Evolutionary conservation across 1,139 yeast genomes (phyloP).

Genomic region (Debaryomyces sp.): DNA sequence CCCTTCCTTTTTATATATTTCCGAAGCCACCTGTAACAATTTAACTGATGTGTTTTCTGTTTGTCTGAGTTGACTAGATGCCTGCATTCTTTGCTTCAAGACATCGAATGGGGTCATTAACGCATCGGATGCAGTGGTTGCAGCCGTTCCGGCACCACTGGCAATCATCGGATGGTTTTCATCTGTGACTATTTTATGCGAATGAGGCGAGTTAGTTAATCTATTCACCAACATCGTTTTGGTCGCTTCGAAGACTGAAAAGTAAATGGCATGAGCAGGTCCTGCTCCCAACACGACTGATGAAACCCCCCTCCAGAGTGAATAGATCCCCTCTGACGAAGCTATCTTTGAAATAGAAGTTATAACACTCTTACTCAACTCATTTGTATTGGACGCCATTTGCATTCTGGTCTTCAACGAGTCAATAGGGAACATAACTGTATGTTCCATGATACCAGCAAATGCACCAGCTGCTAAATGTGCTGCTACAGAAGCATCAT

Average conservation of each 20-base stretch:
- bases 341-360: conserved; percentile 73
- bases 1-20: conserved; percentile 76
- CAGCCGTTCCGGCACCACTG: conserved; percentile 89
- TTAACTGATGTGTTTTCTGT: conserved; percentile 21
- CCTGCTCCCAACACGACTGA: conserved; percentile 98
- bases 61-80: conserved; percentile 15
- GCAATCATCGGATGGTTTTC: conserved; percentile 82
- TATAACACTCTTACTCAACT: conserved; percentile 46
- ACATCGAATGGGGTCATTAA: conserved; percentile 98
- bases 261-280: conserved; percentile 98
- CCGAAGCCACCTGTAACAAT: conserved; percentile 40
- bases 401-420: conserved; percentile 97
- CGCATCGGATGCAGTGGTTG: conserved; percentile 92
- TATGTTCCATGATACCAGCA: conserved; percentile 98
- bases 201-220: conserved; percentile 32
- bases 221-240: conserved; percentile 59
- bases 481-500: conserved; percentile 78
- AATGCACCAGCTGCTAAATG: conserved; percentile 92
- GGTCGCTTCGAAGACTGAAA: conserved; percentile 90
- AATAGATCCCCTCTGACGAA: conserved; percentile 86
- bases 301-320: conserved; percentile 93
- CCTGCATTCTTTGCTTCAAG: conserved; percentile 73
- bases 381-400: conserved; percentile 50
- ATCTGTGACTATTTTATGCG: conserved; percentile 52
- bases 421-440: conserved; percentile 95